Base-by-base conservation (phyloP, 148 eudicot genomes). In the Camellia japonica region DNA sequence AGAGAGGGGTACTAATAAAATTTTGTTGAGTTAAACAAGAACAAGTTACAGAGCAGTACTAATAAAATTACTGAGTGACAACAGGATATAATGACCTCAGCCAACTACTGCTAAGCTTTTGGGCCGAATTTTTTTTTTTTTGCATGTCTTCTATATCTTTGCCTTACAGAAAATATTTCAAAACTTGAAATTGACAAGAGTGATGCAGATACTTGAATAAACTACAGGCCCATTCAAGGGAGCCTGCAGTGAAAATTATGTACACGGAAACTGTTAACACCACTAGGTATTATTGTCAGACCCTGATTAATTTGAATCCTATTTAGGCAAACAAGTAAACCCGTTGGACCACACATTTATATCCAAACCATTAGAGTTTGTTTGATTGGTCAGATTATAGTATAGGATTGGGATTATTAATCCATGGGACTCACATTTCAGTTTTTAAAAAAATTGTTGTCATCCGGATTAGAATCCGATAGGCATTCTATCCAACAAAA, bases 61-160 rank as follows among this genome's bases (percentile, higher is more conserved):
- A 9, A 47, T 49, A 7, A 71, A 69, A 14, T 69, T 69, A n/a
- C 54, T 43, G 8, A 6, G 42, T 20, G 15, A 63, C 10, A 23
- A 61, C 52, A 43, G 42, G 23, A 62, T 18, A 46, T 42, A 47
- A 47, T 47, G 0, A 14, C 12, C 46, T 60, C 67, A 4, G n/a
- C 56, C 54, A 42, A 64, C 42, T 77, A 70, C 20, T 84, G 68
- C 79, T 63, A 63, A 46, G 20, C 68, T 11, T 75, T 49, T 75
- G 55, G 55, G 3, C 1, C 41, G 42, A 16, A 52, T 51, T 52
- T 8, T 13, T 51, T 60, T 23, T 23, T 30, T 23, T 23, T 23
- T 23, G 23, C 19, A 16, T 5, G 7, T 4, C 3, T 12, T 52
- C 16, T 12, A 20, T 72, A 18, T 51, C 59, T 72, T 16, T 18